phyloP scores from a whole-genome alignment of 768 basidiomycete genomes.

The Tricholoma matsutake region DNA sequence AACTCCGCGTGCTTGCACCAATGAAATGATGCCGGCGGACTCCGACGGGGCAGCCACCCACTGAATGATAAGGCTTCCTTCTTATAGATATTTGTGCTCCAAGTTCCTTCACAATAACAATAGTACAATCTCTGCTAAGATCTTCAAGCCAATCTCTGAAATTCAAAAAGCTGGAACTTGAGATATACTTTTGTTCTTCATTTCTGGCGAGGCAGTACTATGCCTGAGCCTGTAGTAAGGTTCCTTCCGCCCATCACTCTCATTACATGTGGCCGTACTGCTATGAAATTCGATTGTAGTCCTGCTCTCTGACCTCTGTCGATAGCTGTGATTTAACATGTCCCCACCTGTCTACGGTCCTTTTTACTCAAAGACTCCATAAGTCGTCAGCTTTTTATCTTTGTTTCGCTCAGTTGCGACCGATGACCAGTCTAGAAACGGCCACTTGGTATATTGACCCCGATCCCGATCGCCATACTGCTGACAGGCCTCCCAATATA shows the following conservation, averaged over 20 bases:
- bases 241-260: background rate
- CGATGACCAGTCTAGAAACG: background rate
- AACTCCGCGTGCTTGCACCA: background rate
- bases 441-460: conserved; percentile 2
- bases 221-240: background rate
- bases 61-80: background rate
- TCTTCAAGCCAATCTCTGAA: background rate
- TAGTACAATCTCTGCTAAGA: background rate
- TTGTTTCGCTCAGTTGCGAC: background rate
- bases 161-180: background rate
- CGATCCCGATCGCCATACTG: conserved; percentile 1
- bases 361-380: background rate
- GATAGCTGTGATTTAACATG: no score
- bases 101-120: background rate
- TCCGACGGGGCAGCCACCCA: background rate
- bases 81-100: background rate
- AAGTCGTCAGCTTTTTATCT: background rate
- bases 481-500: background rate
- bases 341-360: background rate
- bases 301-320: no score
- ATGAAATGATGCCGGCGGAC: background rate
- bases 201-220: background rate
- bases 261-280: background rate
- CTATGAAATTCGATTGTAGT: no score
- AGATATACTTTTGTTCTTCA: background rate